Conservation (phyloP, 768 basidiomycete species). For the Rhizopogon rudus region DNA sequence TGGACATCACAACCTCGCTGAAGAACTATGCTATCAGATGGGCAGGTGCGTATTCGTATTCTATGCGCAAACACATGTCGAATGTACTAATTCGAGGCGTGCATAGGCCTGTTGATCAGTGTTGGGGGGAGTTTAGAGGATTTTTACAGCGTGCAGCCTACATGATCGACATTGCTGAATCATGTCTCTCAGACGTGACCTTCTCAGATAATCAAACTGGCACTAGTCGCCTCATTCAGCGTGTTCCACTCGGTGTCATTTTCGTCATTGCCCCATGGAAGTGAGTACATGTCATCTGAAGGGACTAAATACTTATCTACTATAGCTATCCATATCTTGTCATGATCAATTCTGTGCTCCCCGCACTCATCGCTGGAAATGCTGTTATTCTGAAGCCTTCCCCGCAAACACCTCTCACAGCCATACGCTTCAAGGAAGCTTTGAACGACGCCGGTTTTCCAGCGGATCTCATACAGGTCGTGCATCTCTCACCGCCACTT, state of each 20-base stretch:
- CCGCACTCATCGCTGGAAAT: conserved; percentile 89
- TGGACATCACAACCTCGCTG: conserved; percentile 51
- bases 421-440: conserved; percentile 71
- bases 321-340: conserved; percentile 84
- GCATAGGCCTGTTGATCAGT: conserved; percentile 72
- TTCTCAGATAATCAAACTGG: conserved; percentile 78
- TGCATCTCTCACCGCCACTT: conserved; percentile 66
- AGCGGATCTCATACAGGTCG: conserved; percentile 61
- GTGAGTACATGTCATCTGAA: conserved; percentile 36
- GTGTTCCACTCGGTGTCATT: conserved; percentile 82
- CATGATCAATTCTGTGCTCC: conserved; percentile 88
- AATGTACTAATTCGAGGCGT: neutral
- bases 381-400: conserved; percentile 91
- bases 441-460: conserved; percentile 79
- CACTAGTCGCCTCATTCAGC: conserved; percentile 78
- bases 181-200: conserved; percentile 67
- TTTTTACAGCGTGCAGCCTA: conserved; percentile 79
- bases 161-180: conserved; percentile 78
- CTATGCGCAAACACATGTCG: neutral
- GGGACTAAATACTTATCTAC: neutral
- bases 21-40: conserved; percentile 87
- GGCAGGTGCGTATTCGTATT: conserved; percentile 61
- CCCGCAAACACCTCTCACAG: conserved; percentile 90
- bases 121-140: conserved; percentile 74
- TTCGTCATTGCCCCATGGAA: conserved; percentile 93